A percentile compares a stretch with the other conserved stretches of the same genome.
Conservation (phyloP, 805 yeast genomes). For the Myxozyma neglecta region DNA sequence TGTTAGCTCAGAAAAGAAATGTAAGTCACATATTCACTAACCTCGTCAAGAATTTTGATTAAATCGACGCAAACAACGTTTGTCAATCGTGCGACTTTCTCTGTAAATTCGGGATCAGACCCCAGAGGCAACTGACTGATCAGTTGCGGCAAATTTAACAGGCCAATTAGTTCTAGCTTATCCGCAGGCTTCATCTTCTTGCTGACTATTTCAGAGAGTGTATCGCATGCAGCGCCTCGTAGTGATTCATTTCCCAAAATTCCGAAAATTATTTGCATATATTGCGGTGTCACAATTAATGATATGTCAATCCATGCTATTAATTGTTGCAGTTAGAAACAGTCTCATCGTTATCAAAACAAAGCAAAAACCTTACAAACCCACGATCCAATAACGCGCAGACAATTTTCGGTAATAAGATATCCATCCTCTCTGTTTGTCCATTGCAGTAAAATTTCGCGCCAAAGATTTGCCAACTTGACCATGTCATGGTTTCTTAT, state of each 20-base stretch:
- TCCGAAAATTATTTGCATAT: conserved; percentile 57
- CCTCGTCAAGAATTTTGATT: conserved; percentile 60
- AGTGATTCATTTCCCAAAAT: conserved; percentile 49
- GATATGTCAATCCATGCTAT: conserved; percentile 84
- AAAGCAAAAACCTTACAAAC: conserved; percentile 44
- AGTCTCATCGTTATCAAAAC: background rate
- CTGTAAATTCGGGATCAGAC: conserved; percentile 65
- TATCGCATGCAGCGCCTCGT: conserved; percentile 56
- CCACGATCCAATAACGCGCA: conserved; percentile 76
- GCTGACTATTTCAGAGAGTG: conserved; percentile 63
- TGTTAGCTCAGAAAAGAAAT: conserved; percentile 14
- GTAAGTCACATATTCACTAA: conserved; percentile 30
- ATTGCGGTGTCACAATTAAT: conserved; percentile 62
- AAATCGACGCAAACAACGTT: conserved; percentile 76
- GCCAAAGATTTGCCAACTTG: conserved; percentile 66
- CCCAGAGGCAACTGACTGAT: conserved; percentile 43
- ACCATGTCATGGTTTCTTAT: conserved; percentile 77
- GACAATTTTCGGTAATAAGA: conserved; percentile 57
- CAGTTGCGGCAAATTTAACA: conserved; percentile 65
- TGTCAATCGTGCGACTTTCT: conserved; percentile 70
- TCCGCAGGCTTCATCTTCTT: conserved; percentile 77
- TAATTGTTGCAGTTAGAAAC: background rate
- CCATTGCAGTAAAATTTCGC: conserved; percentile 49
- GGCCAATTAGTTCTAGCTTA: conserved; percentile 65
- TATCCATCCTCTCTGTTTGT: conserved; percentile 35